A percentile compares a stretch with the other conserved stretches of the same genome.
These are phyloP conservation scores for Sporobolus alterniflorus DNA, from an alignment of 202 grass and related monocot species.

Conservation along the genomic window DNA sequence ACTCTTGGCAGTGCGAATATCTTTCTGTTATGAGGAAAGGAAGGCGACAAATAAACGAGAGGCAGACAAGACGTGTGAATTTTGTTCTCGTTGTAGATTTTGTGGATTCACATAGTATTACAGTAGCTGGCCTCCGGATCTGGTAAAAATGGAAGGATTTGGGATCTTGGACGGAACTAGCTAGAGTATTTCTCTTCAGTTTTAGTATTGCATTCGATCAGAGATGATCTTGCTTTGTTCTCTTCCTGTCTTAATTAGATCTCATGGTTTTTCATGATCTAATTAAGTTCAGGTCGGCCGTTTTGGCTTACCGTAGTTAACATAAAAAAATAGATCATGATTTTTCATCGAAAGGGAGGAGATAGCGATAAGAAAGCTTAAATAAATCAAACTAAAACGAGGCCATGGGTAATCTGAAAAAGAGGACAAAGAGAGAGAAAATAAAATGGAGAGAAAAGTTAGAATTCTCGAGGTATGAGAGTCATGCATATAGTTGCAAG, in stretches of 20 bases:
- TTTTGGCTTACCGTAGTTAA: too few species aligned
- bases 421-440: background rate
- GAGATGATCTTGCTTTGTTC: background rate
- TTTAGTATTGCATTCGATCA: background rate
- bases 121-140: constrained; percentile 4
- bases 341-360: constrained; percentile 29
- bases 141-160: background rate
- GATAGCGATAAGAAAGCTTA: constrained; percentile 4
- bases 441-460: constrained; percentile 17
- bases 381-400: constrained; percentile 18
- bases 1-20: constrained; percentile 69
- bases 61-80: constrained; percentile 75
- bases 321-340: too few species aligned
- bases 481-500: constrained; percentile 11
- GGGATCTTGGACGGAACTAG: too few species aligned
- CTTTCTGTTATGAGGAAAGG: constrained; percentile 68
- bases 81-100: constrained; percentile 61
- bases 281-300: too few species aligned
- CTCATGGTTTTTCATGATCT: too few species aligned
- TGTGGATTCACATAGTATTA: constrained; percentile 24
- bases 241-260: constrained; percentile 2
- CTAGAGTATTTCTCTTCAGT: background rate
- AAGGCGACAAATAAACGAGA: constrained; percentile 76
- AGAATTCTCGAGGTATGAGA: constrained; percentile 49
- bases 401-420: constrained; percentile 35